These are phyloP conservation scores for Evansstolkia leycettana DNA, from an alignment of 495 filamentous ascomycete genomes.

Conservation along the genomic window DNA sequence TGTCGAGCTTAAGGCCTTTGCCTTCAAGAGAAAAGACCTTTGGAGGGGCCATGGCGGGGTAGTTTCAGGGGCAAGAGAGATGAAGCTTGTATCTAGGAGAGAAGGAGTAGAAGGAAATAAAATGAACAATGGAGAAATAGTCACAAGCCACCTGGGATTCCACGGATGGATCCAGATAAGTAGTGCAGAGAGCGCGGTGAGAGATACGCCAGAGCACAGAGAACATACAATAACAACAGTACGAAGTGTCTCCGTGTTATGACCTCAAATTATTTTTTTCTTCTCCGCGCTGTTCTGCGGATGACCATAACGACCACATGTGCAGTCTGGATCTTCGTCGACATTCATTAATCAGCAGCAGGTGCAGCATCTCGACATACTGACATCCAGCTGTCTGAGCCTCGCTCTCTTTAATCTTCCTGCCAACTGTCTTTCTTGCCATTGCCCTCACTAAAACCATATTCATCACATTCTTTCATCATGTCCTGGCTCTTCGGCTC, in stretches of 20 bases:
- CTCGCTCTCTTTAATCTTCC: neutral
- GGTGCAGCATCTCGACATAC: too few relatives aligned
- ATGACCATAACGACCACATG: slow-evolving; percentile 10
- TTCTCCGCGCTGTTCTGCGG: too few relatives aligned
- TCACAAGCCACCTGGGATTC: neutral
- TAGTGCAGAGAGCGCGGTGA: too few relatives aligned
- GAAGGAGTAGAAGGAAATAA: neutral
- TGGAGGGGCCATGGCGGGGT: slow-evolving; percentile 39
- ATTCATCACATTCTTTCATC: slow-evolving; percentile 4
- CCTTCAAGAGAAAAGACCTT: slow-evolving; percentile 86
- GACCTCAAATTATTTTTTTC: too few relatives aligned
- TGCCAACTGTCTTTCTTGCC: slow-evolving; percentile 1
- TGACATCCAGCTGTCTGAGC: too few relatives aligned
- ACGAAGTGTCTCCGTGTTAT: too few relatives aligned
- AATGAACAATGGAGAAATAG: neutral
- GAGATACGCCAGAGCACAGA: too few relatives aligned
- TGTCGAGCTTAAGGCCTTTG: slow-evolving; percentile 83
- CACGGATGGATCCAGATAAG: too few relatives aligned
- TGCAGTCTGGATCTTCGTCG: slow-evolving; percentile 6
- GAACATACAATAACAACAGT: too few relatives aligned
- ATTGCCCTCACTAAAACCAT: neutral
- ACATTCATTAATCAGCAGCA: slow-evolving; percentile 16
- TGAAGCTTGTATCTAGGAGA: too few relatives aligned
- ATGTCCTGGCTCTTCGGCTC: slow-evolving; percentile 34
- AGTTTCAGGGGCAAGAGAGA: slow-evolving; percentile 12